Base-by-base conservation (phyloP, 1,139 yeast genomes). In the Hansenula lynferdii region DNA sequence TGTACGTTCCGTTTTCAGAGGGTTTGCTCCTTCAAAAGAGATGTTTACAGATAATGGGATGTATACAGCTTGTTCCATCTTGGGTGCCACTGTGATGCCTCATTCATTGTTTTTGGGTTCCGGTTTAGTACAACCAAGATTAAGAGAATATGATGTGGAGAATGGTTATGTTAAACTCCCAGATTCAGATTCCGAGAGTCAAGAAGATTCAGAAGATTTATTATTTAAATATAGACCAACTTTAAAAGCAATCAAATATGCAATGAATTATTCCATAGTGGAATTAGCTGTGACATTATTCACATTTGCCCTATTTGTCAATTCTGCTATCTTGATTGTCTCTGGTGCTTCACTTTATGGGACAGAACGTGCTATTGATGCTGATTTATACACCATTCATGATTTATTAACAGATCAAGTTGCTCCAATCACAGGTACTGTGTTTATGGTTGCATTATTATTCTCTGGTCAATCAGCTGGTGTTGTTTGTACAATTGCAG, bases 51-150 rank as follows among this genome's bases (percentile, higher is more conserved):
- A 78, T 11, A 67, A 67, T 39, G 92, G 94, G 8, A 64, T 85
- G 56, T 79, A 85, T 44, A 75, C 80, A 34, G 85, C 92, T 7
- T 80, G 87, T 19, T 83, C 90, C 15, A 77, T 85, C 49, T 65
- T 85, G 34, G 94, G 94, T 56, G 85, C 92, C 22, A 84, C 92
- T 0, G 92, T 84, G 22, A 84, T 84, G 92, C 86, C 89, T 27
- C 92, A 84, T 54, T 78, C 86, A 16, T 64, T 84, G 40, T 83
- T 82, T 51, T 67, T 84, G 47, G 92, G 92, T 0, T 79, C 87
- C 5, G 86, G 86, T 1, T 62, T 84, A 43, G 90, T 80, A 8
- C 86, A 81, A 55, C 86, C 90, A 17, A 66, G 92, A 40, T 64
- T 83, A 38, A 60, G 84, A 39, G 83, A 78, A 42, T 80, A 63